phyloP scores from a whole-genome alignment of 805 yeast genomes.

The Millerozyma miso region DNA sequence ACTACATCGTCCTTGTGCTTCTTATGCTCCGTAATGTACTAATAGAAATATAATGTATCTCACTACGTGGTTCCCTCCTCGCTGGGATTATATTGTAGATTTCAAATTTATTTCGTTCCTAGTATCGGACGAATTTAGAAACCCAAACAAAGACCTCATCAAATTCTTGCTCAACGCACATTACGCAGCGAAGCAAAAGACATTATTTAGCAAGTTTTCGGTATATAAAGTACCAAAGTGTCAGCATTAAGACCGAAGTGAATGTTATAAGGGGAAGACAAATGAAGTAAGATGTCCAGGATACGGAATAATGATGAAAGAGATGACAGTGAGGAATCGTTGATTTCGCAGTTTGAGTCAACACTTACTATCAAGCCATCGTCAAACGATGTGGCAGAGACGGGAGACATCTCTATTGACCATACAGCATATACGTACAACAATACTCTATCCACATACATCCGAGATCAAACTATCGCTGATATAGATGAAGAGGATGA shows the following conservation, averaged over 20 bases:
- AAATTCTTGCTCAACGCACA: not conserved
- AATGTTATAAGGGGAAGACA: not conserved
- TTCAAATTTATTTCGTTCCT: too few relatives aligned
- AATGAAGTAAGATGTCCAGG: constrained; percentile 4
- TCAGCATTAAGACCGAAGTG: not conserved
- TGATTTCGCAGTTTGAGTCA: constrained; percentile 41
- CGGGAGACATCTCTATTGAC: constrained; percentile 37
- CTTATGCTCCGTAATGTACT: too few relatives aligned
- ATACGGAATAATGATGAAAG: constrained; percentile 9
- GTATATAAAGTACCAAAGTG: not conserved
- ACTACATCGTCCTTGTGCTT: too few relatives aligned
- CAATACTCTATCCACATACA: constrained; percentile 21
- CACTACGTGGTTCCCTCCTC: too few relatives aligned
- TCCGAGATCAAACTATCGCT: constrained; percentile 28
- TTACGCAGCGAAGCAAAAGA: not conserved
- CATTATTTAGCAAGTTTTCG: not conserved
- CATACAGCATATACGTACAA: constrained; percentile 30
- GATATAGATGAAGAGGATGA: constrained; percentile 33
- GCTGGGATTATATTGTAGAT: too few relatives aligned
- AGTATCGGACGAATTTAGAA: not conserved
- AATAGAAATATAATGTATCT: too few relatives aligned
- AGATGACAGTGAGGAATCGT: constrained; percentile 34
- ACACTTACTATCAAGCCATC: constrained; percentile 39
- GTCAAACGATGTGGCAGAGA: constrained; percentile 29
- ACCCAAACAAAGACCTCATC: not conserved